phyloP scores from a whole-genome alignment of 371 early-diverging fungal species.

The Mucor circinelloides region DNA sequence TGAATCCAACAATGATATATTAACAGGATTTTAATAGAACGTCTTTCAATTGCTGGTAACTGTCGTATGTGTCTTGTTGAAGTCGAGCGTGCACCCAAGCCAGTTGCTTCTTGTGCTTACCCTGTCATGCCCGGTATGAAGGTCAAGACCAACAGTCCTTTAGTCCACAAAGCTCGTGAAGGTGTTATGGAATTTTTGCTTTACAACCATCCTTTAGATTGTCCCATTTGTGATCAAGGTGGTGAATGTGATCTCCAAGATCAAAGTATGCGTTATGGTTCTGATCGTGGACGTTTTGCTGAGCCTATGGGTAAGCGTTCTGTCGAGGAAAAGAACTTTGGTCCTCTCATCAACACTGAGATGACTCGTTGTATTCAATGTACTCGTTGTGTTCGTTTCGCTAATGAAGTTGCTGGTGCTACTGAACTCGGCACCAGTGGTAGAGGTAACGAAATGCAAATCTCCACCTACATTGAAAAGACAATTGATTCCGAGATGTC shows the following conservation, averaged over 20 bases:
- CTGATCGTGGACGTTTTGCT: constrained; percentile 89
- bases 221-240: constrained; percentile 98
- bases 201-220: constrained; percentile 97
- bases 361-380: constrained; percentile 99
- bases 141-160: constrained; percentile 90
- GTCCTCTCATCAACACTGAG: constrained; percentile 93
- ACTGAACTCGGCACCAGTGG: constrained; percentile 95
- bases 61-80: constrained; percentile 99
- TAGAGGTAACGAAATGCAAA: constrained; percentile 97
- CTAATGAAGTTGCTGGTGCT: constrained; percentile 97
- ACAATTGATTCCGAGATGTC: constrained; percentile 93
- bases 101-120: constrained; percentile 96
- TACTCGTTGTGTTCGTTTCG: constrained; percentile 98
- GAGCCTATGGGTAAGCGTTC: constrained; percentile 92
- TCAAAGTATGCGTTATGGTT: constrained; percentile 94
- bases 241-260: constrained; percentile 99
- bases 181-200: constrained; percentile 98
- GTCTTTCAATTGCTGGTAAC: constrained; percentile 96
- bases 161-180: constrained; percentile 97
- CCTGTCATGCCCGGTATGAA: constrained; percentile 98
- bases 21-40: constrained; percentile 47
- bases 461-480: constrained; percentile 93
- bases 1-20: neutral
- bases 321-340: constrained; percentile 96
- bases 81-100: constrained; percentile 94